phyloP scores from a whole-genome alignment of 139 green algal genomes.

The Desmodesmus armatus region DNA sequence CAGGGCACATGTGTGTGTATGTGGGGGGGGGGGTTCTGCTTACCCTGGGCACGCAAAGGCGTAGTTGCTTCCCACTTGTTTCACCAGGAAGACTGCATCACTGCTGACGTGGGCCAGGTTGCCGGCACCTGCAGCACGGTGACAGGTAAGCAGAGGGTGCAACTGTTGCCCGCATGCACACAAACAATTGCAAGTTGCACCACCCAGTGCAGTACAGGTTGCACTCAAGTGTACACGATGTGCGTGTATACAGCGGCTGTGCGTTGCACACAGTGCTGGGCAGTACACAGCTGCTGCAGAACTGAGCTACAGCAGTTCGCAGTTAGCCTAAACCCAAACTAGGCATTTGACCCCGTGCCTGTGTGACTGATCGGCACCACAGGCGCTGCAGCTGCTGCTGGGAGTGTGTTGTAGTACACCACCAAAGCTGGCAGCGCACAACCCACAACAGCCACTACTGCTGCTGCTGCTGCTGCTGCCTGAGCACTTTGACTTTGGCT shows the following conservation, averaged over 20 bases:
- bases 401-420: no score
- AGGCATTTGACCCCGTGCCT: no score
- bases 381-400: no score
- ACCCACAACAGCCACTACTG: no score
- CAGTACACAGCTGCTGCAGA: background rate
- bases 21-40: background rate
- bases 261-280: background rate
- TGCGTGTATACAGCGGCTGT: background rate
- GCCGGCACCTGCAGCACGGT: background rate
- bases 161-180: no score
- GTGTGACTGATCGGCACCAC: no score
- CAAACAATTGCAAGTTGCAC: no score
- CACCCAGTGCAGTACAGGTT: background rate
- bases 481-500: no score
- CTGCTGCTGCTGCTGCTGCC: no score
- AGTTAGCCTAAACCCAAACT: no score
- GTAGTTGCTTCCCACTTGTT: background rate
- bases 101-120: background rate
- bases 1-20: background rate
- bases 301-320: background rate
- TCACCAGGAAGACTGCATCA: constrained; percentile 25
- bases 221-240: background rate
- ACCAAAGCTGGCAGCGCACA: no score
- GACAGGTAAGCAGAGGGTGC: background rate
- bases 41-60: constrained; percentile 32